Evolutionary conservation across 495 filamentous ascomycete species (phyloP).

Genomic region (Choiromyces venosus): DNA sequence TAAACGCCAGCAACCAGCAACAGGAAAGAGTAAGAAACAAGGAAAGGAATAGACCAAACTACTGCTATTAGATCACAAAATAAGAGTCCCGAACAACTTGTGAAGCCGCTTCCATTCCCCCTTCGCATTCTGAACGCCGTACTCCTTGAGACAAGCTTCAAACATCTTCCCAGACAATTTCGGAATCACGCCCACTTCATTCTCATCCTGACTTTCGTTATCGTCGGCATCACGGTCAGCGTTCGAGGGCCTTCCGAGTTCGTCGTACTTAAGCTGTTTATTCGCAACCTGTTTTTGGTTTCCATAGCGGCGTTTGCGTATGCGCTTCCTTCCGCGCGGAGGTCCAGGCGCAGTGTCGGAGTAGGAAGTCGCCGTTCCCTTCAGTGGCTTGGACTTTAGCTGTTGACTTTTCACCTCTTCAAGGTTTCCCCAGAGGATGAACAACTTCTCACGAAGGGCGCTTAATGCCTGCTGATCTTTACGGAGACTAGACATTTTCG

Average conservation of each 20-base stretch:
- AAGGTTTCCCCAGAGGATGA: slow-evolving; percentile 78
- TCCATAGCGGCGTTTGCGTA: slow-evolving; percentile 5
- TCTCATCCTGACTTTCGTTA: slow-evolving; percentile 30
- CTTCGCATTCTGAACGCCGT: slow-evolving; percentile 45
- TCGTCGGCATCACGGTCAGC: slow-evolving; percentile 17
- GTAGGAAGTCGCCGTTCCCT: background rate
- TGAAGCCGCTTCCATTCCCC: slow-evolving; percentile 51
- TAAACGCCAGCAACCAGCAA: background rate
- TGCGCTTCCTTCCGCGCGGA: slow-evolving; percentile 26
- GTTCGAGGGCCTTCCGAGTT: slow-evolving; percentile 28
- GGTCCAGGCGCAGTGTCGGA: slow-evolving; percentile 12
- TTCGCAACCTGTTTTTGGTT: slow-evolving; percentile 34
- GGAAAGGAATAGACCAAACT: background rate
- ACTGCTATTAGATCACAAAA: slow-evolving; percentile 24
- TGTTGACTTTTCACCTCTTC: slow-evolving; percentile 58
- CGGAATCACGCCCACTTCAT: background rate
- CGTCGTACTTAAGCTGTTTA: slow-evolving; percentile 21
- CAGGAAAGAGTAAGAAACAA: background rate
- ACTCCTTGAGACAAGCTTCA: slow-evolving; percentile 51
- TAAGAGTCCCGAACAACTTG: slow-evolving; percentile 50
- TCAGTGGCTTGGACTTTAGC: background rate
- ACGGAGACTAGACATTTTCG: slow-evolving; percentile 51
- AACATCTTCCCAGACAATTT: slow-evolving; percentile 35
- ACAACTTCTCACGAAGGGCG: slow-evolving; percentile 63
- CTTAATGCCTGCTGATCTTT: slow-evolving; percentile 47